These are phyloP conservation scores for Penicillium samsonianum DNA, from an alignment of 495 filamentous ascomycete species.

Conservation along the genomic window DNA sequence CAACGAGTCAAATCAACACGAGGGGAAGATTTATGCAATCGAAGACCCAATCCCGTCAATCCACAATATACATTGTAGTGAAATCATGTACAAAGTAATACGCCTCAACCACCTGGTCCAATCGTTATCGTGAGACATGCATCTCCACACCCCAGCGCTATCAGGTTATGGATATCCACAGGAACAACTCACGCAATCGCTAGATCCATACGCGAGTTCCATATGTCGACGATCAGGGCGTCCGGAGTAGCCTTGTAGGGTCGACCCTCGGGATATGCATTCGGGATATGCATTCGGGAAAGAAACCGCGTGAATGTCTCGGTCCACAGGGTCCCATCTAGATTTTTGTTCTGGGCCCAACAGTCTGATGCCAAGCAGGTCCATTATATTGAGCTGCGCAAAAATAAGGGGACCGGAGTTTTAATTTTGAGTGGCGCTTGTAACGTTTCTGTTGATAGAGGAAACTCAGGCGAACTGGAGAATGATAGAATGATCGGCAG, in stretches of 20 bases:
- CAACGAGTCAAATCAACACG: neutral
- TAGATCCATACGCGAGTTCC: neutral
- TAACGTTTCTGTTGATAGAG: neutral
- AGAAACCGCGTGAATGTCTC: conserved; percentile 4
- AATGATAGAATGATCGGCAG: neutral
- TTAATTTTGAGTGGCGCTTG: neutral
- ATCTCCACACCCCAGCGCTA: neutral
- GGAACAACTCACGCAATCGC: neutral
- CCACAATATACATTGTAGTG: neutral
- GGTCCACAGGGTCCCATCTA: neutral
- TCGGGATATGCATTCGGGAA: neutral
- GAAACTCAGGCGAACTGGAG: neutral
- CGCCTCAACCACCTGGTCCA: neutral
- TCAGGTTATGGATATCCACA: neutral
- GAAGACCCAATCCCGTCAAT: neutral
- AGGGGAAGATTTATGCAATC: neutral
- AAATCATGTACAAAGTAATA: neutral
- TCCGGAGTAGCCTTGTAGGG: conserved; percentile 6
- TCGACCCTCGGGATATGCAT: too few relatives aligned
- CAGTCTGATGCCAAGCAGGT: neutral
- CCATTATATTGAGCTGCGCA: neutral
- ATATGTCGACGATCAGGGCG: conserved; percentile 6
- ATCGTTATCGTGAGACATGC: neutral
- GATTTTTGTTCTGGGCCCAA: neutral
- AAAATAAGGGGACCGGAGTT: neutral